Evolutionary conservation across 2,329 filamentous ascomycete genomes (phyloP).

Genomic region (Paraphoma sp.): DNA sequence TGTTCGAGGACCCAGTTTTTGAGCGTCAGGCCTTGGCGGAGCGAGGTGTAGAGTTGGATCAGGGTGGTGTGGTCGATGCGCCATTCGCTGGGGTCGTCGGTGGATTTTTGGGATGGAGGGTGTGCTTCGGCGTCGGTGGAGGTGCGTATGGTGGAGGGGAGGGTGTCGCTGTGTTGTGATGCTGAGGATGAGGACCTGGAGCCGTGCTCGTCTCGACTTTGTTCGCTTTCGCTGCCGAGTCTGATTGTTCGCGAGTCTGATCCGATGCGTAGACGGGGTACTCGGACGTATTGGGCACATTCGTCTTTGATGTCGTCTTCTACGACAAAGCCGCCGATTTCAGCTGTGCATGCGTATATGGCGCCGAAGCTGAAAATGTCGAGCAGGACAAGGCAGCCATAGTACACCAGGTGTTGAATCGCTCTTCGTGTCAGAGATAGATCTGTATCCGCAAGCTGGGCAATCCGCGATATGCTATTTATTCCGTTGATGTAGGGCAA

Average conservation of each 20-base stretch:
- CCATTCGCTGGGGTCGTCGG: slow-evolving; percentile 20
- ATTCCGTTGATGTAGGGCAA: slow-evolving; percentile 89
- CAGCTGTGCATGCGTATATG: slow-evolving; percentile 83
- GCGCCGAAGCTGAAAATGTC: slow-evolving; percentile 95
- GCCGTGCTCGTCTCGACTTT: slow-evolving; percentile 22
- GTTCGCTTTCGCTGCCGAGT: slow-evolving; percentile 19
- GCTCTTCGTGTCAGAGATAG: slow-evolving; percentile 85
- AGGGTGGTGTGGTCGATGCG: slow-evolving; percentile 55
- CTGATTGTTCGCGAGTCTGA: slow-evolving; percentile 18
- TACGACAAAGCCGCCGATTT: slow-evolving; percentile 79
- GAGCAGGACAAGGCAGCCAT: slow-evolving; percentile 86
- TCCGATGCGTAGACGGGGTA: slow-evolving; percentile 46
- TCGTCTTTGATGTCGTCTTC: slow-evolving; percentile 83
- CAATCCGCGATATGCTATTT: slow-evolving; percentile 86
- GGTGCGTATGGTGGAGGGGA: slow-evolving; percentile 18
- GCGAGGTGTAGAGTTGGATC: slow-evolving; percentile 83
- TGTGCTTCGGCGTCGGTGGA: slow-evolving; percentile 10
- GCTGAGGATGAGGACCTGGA: slow-evolving; percentile 30
- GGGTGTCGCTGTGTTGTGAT: slow-evolving; percentile 22
- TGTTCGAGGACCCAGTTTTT: slow-evolving; percentile 86
- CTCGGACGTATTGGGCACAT: slow-evolving; percentile 78
- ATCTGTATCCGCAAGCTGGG: slow-evolving; percentile 83
- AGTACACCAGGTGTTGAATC: slow-evolving; percentile 88
- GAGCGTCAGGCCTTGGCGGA: slow-evolving; percentile 82
- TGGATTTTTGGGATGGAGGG: slow-evolving; percentile 5